Base-by-base conservation (phyloP, 495 filamentous ascomycete genomes). In the Tuber calosporum region DNA sequence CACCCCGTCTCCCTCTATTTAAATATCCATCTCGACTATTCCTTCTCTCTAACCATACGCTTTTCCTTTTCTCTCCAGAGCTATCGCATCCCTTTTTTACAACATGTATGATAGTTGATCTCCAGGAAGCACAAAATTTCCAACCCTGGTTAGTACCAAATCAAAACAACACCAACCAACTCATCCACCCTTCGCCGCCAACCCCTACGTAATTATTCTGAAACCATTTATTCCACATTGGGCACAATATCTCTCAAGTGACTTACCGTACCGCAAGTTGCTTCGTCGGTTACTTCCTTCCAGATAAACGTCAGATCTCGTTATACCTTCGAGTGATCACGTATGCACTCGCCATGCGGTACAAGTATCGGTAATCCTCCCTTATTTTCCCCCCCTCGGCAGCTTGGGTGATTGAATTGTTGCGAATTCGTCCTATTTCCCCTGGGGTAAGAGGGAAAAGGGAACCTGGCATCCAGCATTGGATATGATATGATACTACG, bases 1-100 rank as follows among this genome's bases (percentile, higher is more conserved):
- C 62, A 71, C 38, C 42, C 69, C 41, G n/a, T n/a, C 37, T 37
- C 37, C 58, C 42, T 74, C 26, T 15, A 20, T 48, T 42, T 53
- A 26, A 62, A 30, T 62, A 9, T 30, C 53, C 53, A 53, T 62
- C 53, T 62, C 42, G 42, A 43, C 42, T 20, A 19, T 22, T 11
- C 9, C 1, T 30, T 6, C 11, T 58, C n/a, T n/a, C 26, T 58
- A 8, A 5, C 42, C 42, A 7, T n/a, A 53, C 6, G 15, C 11
- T 19, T 53, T 53, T n/a, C 22, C n/a, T 26, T n/a, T 53, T n/a
- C 22, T 53, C 22, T 11, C n/a, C 0, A 4, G 9, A n/a, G 3
- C 11, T 9, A 53, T 45, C 43, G 20, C 43, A 5, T 8, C 0
- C n/a, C 1, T 62, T 62, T 3, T 6, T 11, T n/a, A n/a, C n/a